Conservation (phyloP, 495 filamentous ascomycete species). For the Trichocladium uniseriatum region DNA sequence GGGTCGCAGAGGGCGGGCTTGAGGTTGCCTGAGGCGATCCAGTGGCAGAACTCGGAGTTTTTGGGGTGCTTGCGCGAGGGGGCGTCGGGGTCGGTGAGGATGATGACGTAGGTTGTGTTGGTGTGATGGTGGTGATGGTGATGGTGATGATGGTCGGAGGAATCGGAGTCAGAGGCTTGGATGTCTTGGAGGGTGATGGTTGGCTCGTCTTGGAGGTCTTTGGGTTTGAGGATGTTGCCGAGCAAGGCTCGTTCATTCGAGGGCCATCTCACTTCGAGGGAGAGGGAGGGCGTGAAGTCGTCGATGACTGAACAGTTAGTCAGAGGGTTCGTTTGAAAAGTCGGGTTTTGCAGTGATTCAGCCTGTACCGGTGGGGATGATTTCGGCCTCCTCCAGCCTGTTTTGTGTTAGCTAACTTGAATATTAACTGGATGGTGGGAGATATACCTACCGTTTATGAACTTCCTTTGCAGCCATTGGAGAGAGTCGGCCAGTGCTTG, state of each 20-base stretch:
- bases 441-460: neutral
- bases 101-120: conserved; percentile 32
- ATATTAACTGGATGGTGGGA: too few relatives aligned
- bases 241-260: conserved; percentile 37
- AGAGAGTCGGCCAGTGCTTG: too few relatives aligned
- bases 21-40: conserved; percentile 38
- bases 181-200: conserved; percentile 29
- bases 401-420: neutral
- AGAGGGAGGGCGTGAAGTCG: conserved; percentile 49
- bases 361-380: conserved; percentile 47
- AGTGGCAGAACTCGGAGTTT: conserved; percentile 66
- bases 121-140: too few relatives aligned
- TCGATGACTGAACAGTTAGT: conserved; percentile 42
- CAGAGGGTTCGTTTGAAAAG: too few relatives aligned
- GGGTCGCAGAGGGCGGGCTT: conserved; percentile 21
- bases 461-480: neutral
- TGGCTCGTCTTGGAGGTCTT: conserved; percentile 42
- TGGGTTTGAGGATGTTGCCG: conserved; percentile 53
- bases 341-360: too few relatives aligned
- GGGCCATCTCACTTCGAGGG: conserved; percentile 44
- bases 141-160: too few relatives aligned
- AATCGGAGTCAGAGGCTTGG: neutral
- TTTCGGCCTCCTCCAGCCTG: conserved; percentile 50
- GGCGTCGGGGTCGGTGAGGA: conserved; percentile 62
- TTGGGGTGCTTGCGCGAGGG: conserved; percentile 54